Evolutionary conservation across 1,139 yeast genomes (phyloP).

Genomic region (Kluyveromyces sp.): DNA sequence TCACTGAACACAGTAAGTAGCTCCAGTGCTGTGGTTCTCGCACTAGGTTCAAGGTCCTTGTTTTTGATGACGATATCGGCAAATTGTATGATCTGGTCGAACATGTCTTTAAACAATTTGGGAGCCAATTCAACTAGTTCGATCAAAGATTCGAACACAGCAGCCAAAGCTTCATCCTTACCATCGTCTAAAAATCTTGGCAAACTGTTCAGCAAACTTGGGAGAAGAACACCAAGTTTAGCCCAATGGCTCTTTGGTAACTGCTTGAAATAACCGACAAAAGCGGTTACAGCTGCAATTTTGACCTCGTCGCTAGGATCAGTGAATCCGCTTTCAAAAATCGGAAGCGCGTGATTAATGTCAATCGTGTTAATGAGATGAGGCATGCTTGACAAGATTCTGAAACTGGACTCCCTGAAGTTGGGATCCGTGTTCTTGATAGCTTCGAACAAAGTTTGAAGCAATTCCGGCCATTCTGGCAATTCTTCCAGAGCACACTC

Average conservation of each 20-base stretch:
- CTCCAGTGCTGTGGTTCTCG: constrained; percentile 84
- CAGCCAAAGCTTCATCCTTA: constrained; percentile 72
- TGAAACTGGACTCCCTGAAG: constrained; percentile 83
- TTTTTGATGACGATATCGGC: constrained; percentile 76
- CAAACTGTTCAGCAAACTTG: constrained; percentile 74
- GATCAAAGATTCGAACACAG: constrained; percentile 82
- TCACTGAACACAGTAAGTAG: constrained; percentile 85
- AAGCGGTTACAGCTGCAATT: constrained; percentile 87
- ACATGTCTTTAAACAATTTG: constrained; percentile 86
- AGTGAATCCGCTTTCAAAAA: constrained; percentile 72
- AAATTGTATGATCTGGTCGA: constrained; percentile 77
- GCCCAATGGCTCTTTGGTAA: constrained; percentile 77
- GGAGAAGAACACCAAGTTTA: constrained; percentile 67
- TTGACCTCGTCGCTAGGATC: constrained; percentile 77
- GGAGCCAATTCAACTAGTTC: constrained; percentile 93
- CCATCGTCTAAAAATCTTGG: constrained; percentile 77
- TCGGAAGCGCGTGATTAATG: constrained; percentile 53
- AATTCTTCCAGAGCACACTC: constrained; percentile 73
- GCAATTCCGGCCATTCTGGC: constrained; percentile 66
- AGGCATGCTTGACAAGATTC: constrained; percentile 83
- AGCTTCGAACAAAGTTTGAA: constrained; percentile 70
- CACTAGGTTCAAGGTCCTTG: constrained; percentile 66
- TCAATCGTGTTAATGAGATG: constrained; percentile 58
- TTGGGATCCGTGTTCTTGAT: constrained; percentile 55
- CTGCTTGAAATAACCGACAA: constrained; percentile 79